Evolutionary conservation across 768 basidiomycete genomes (phyloP), one percentile per base, ranked within the genome.

Genomic region (Dacryopinax spathularia): DNA sequence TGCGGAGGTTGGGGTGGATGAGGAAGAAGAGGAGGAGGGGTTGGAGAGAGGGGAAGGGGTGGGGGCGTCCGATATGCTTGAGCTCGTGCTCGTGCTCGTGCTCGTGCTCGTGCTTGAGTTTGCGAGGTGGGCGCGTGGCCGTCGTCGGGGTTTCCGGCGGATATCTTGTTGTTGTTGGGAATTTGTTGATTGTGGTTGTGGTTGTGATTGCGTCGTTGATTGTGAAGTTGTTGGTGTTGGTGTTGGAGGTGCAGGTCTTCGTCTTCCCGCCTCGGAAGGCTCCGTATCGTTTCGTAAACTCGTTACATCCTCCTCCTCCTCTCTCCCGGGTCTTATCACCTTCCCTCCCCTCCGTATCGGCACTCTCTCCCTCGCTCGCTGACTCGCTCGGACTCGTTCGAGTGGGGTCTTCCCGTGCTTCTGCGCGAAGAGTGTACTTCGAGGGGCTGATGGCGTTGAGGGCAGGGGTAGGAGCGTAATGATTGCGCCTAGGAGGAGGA

Each of bases 361-460:
- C 48, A 27, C 48, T 29, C 48, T 56, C 48, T 56, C 48, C 29
- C 48, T 56, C 25, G 48, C 48, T 10, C 48, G 48, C 29, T 56
- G 48, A 20, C 48, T 56, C 5, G 48, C 48, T 5, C 48, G 48
- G 3, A 56, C 48, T 10, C 12, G 22, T 29, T 56, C 13, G 25
- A 56, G 29, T 2, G 48, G 48, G 25, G 48, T 56, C n/a, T n/a
- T n/a, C n/a, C n/a, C n/a, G 62, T 43, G 39, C 64, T 13, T 59
- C 64, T n/a, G 64, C 64, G 10, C 64, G 64, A n/a, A 60, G 64
- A 33, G 60, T 64, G 64, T 61, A 60, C 7, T 61, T 61, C 20
- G 64, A 63, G 41, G 34, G 60, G 29, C 60, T 33, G n/a, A 64
- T 64, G 61, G 33, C 43, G 31, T 33, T 25, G 34, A 18, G 27